Evolutionary conservation across 2,329 filamentous ascomycete genomes (phyloP), one percentile per base, ranked within the genome.

Genomic region (Metarhizium anisopliae): DNA sequence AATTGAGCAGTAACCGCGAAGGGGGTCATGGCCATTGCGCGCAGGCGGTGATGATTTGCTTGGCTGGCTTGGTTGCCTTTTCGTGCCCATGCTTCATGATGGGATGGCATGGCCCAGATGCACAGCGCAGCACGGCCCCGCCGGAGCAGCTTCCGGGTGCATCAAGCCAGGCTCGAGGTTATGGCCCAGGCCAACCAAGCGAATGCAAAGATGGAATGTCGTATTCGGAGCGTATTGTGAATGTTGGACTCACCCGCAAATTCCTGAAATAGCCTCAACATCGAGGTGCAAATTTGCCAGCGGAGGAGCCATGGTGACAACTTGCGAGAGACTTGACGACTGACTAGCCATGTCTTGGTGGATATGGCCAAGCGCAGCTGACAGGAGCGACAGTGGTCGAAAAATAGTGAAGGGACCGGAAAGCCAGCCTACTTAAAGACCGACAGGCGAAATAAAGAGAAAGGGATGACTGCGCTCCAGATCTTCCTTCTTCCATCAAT

Each of bases 251-350:
- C 71, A 89, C 86, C 87, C 93, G 73, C 87, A 91, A 64, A 96
- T 96, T 55, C 93, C 93, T 63, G 90, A 95, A 65, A 96, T 85
- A 58, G 92, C 91, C 68, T 94, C 89, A 58, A 96, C 85, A 70
- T 96, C 89, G 62, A 96, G 78, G 70, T 88, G 86, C 59, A 83
- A 69, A n/a, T 74, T 76, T 42, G 66, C 73, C 20, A 79, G 79
- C 4, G 80, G 79, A 52, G 80, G 80, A 52, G 76, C 78, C 79
- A 82, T 82, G 63, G 60, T 55, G 52, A 30, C 43, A 18, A 38
- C 25, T 13, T 40, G 36, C 8, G 13, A 11, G 20, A 6, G 29
- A 11, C 52, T 25, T 25, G 36, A 16, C 13, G 14, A 40, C 11
- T 25, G 25, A 25, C 25, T 25, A 13, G 5, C 8, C 38, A 40